Conservation (phyloP, 768 basidiomycete species). For the Mycena rosella region DNA sequence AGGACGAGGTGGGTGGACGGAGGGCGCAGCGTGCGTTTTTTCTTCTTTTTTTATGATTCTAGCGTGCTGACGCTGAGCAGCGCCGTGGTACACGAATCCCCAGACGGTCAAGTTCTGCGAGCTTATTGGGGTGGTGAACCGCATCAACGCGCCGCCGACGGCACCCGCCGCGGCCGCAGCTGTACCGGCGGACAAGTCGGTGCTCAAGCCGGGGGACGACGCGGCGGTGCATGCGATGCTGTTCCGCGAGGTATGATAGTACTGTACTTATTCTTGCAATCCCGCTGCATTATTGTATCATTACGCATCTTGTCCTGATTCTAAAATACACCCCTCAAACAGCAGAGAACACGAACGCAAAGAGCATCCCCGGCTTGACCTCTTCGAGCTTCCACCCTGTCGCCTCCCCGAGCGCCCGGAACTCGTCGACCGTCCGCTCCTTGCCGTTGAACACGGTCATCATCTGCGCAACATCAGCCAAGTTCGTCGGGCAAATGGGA, state of each 20-base stretch:
- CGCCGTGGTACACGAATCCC: slow-evolving; percentile 86
- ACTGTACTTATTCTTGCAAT: neutral
- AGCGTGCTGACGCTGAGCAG: slow-evolving; percentile 58
- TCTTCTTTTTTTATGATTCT: slow-evolving; percentile 21
- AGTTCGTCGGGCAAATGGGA: neutral
- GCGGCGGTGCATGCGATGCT: slow-evolving; percentile 1
- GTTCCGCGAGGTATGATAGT: slow-evolving; percentile 12
- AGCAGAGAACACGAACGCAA: slow-evolving; percentile 31
- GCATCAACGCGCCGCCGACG: slow-evolving; percentile 46
- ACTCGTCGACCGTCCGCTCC: slow-evolving; percentile 45
- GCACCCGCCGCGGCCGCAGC: neutral
- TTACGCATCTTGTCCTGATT: too few species aligned
- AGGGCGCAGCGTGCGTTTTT: slow-evolving; percentile 46
- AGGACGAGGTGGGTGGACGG: slow-evolving; percentile 47
- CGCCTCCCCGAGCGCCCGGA: slow-evolving; percentile 37
- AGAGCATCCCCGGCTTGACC: slow-evolving; percentile 38
- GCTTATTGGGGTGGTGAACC: slow-evolving; percentile 85
- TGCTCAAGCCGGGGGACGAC: neutral
- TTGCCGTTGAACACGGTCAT: slow-evolving; percentile 41
- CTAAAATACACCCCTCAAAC: slow-evolving; percentile 1
- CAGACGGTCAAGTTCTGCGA: slow-evolving; percentile 90
- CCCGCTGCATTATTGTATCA: too few species aligned
- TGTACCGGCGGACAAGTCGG: neutral
- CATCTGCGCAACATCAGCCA: slow-evolving; percentile 40
- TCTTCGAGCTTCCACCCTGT: slow-evolving; percentile 47